Evolutionary conservation across 305 asterid genomes (phyloP).

Genomic region (Plantago lanceolata): DNA sequence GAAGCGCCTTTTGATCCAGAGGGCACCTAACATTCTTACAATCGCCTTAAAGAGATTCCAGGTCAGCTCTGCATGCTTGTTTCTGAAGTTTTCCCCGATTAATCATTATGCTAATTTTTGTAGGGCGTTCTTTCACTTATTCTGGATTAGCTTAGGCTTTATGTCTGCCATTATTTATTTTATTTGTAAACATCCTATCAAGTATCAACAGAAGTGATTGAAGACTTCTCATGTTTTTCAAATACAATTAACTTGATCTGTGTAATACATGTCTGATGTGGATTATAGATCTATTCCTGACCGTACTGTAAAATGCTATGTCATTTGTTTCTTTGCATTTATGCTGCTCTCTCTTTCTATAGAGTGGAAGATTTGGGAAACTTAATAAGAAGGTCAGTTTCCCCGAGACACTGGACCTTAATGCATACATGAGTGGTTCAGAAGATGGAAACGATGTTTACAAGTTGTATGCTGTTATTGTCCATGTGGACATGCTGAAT

Average conservation of each 20-base stretch:
- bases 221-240: conserved; percentile 2
- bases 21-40: conserved; percentile 90
- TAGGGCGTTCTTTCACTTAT: not conserved
- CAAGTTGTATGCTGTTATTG: conserved; percentile 91
- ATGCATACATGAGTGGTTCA: conserved; percentile 65
- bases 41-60: conserved; percentile 96
- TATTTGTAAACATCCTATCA: not conserved
- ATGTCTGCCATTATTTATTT: not conserved
- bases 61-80: conserved; percentile 41
- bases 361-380: conserved; percentile 97
- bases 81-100: conserved; percentile 17
- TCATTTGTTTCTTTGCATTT: conserved; percentile 13
- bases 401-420: conserved; percentile 77
- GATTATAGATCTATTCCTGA: not conserved
- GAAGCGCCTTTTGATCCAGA: conserved; percentile 72
- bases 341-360: conserved; percentile 28
- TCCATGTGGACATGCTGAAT: conserved; percentile 93
- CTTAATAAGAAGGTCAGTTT: conserved; percentile 88
- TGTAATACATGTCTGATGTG: conserved; percentile 14
- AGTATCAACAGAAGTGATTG: not conserved
- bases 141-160: conserved; percentile 3
- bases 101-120: conserved; percentile 12
- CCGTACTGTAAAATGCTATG: too few relatives aligned
- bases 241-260: conserved; percentile 13
- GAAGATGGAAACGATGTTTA: conserved; percentile 63